These are phyloP conservation scores for Endocalyx cinctus DNA, from an alignment of 2,329 filamentous ascomycete genomes.

Conservation along the genomic window DNA sequence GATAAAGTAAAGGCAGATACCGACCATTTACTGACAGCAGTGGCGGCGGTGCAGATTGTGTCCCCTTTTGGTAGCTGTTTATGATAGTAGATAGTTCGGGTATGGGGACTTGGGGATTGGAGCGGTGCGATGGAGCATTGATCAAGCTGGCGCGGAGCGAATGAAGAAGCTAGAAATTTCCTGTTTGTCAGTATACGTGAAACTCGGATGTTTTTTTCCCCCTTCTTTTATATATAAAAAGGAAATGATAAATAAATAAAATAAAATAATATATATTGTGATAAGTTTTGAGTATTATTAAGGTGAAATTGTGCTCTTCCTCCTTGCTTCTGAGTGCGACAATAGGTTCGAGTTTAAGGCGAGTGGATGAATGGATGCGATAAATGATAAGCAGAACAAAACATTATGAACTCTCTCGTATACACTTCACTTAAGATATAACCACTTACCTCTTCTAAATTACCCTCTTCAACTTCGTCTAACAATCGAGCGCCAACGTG, in stretches of 20 bases:
- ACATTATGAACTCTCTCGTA: too few species aligned
- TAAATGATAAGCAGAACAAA: too few species aligned
- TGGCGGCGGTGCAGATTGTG: conserved; percentile 36
- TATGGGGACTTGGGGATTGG: conserved; percentile 30
- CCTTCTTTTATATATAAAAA: too few species aligned
- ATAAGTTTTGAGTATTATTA: too few species aligned
- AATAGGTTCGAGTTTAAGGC: too few species aligned
- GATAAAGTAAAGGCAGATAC: conserved; percentile 51
- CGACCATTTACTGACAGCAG: conserved; percentile 47
- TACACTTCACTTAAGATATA: too few species aligned
- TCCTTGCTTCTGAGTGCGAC: too few species aligned
- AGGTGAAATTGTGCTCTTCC: too few species aligned
- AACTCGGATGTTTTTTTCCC: too few species aligned
- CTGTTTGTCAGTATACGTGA: conserved; percentile 4
- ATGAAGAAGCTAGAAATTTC: conserved; percentile 16
- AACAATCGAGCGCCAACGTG: conserved; percentile 46
- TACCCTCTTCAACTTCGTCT: conserved; percentile 51
- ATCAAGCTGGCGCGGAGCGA: conserved; percentile 11
- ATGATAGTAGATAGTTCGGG: conserved; percentile 42
- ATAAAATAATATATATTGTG: conserved; percentile 1
- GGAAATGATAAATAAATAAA: conserved; percentile 5
- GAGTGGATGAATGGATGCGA: too few species aligned
- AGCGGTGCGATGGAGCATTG: conserved; percentile 7
- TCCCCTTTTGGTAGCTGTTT: conserved; percentile 42
- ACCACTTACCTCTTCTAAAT: conserved; percentile 50